A percentile compares a stretch with the other conserved stretches of the same genome.
Evolutionary conservation across 2,329 filamentous ascomycete species (phyloP).

Genomic region (Exutisphaerella laricina): DNA sequence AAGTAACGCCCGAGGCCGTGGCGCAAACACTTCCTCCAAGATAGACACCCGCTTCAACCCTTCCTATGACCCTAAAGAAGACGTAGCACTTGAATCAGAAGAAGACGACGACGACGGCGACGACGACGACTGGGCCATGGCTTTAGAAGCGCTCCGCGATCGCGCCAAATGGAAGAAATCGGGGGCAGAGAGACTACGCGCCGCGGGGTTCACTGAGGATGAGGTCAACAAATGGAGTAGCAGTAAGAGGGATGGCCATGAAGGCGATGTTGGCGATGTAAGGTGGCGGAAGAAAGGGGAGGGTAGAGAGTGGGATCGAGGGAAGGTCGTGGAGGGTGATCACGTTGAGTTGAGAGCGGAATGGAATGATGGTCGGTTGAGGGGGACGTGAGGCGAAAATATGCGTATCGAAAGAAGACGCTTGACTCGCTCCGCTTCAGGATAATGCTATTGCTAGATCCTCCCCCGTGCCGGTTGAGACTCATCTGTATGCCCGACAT

Average conservation of each 20-base stretch:
- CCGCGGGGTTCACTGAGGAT: constrained; percentile 70
- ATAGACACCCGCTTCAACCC: constrained; percentile 78
- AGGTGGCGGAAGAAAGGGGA: constrained; percentile 42
- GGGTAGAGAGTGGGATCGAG: constrained; percentile 61
- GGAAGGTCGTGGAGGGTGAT: constrained; percentile 56
- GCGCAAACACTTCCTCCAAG: constrained; percentile 52
- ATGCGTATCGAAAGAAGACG: neutral
- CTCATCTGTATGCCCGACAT: too few relatives aligned
- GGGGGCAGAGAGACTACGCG: constrained; percentile 68
- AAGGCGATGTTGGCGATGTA: constrained; percentile 50
- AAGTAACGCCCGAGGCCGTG: constrained; percentile 62
- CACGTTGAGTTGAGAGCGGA: constrained; percentile 46
- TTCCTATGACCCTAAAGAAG: constrained; percentile 54
- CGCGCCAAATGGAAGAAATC: constrained; percentile 71
- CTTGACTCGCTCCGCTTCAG: too few relatives aligned
- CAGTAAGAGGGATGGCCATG: constrained; percentile 54
- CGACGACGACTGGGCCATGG: constrained; percentile 69
- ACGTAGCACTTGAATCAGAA: constrained; percentile 44
- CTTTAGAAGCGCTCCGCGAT: constrained; percentile 71
- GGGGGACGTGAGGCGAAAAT: constrained; percentile 7
- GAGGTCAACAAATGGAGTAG: constrained; percentile 58
- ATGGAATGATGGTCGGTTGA: constrained; percentile 42
- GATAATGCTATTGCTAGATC: too few relatives aligned
- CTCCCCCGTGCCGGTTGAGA: too few relatives aligned
- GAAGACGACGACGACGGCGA: constrained; percentile 47